These are phyloP conservation scores for Pyricularia sp. DNA, from an alignment of 2,329 filamentous ascomycete genomes.

Conservation along the genomic window DNA sequence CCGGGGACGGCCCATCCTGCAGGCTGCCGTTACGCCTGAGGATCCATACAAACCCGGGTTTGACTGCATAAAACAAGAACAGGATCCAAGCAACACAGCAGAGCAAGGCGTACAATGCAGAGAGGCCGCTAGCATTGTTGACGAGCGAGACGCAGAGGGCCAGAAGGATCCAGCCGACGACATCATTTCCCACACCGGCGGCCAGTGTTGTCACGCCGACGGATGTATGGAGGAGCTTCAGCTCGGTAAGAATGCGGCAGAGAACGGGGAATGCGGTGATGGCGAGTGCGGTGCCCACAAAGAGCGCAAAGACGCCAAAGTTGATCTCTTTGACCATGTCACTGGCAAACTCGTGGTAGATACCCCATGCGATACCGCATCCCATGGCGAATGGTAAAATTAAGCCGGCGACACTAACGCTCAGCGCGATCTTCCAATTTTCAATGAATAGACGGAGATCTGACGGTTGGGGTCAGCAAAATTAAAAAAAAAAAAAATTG, in stretches of 20 bases:
- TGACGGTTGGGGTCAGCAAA: background rate
- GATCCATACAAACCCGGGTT: conserved; percentile 62
- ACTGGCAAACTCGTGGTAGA: conserved; percentile 59
- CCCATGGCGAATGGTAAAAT: conserved; percentile 71
- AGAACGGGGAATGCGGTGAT: conserved; percentile 89
- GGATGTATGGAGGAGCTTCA: conserved; percentile 70
- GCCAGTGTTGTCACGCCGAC: conserved; percentile 84
- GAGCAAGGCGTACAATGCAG: conserved; percentile 74
- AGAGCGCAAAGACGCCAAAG: conserved; percentile 48
- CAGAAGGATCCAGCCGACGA: conserved; percentile 80
- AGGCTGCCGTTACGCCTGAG: conserved; percentile 63
- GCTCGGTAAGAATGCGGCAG: conserved; percentile 82
- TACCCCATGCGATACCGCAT: conserved; percentile 64
- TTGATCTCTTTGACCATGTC: conserved; percentile 27
- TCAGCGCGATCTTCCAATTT: conserved; percentile 70
- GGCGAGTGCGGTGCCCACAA: conserved; percentile 84
- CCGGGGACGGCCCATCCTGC: conserved; percentile 78
- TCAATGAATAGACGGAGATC: conserved; percentile 63
- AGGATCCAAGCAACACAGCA: conserved; percentile 62
- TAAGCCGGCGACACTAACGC: conserved; percentile 71
- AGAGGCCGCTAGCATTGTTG: conserved; percentile 71
- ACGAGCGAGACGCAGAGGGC: conserved; percentile 88
- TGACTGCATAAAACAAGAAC: conserved; percentile 59
- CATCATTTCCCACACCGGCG: conserved; percentile 86
- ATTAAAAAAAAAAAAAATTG: too few relatives aligned